Evolutionary conservation across 768 basidiomycete species (phyloP), one percentile per base, ranked within the genome.

Genomic region (Naganishia randhawae): DNA sequence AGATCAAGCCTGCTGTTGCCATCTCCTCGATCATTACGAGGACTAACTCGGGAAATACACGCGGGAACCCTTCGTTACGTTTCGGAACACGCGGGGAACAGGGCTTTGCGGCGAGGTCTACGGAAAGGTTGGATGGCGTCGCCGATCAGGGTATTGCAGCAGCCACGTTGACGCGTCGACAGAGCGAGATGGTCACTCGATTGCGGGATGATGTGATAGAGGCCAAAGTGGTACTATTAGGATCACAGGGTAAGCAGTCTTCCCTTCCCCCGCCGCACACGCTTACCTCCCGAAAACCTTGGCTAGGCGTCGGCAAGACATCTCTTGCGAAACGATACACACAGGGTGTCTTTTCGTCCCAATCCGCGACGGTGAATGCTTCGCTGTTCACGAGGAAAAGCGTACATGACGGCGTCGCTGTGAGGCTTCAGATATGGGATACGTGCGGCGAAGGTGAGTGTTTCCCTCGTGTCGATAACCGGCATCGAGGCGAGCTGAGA

Each of bases 141-240:
- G n/a, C n/a, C n/a, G n/a, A n/a, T n/a, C n/a, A 48, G 45, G 11
- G 45, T 48, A 22, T n/a, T n/a, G 7, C 45, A 37, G 57, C 29
- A 29, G 63, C 27, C 16, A 27, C n/a, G 35, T 25, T 64, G 35
- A 51, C 32, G 53, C 33, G 66, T 8, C 39, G 66, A 31, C 53
- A 54, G 17, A 84, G 86, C 81, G 89, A 87, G 79, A 61, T 61
- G 57, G 39, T 37, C 25, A 61, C 19, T 41, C 57, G 57, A 22
- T 39, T 29, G 57, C 35, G 57, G 22, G 89, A 91, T 77, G 87
- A 88, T 72, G 89, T 89, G 73, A 84, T 94, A 80, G 92, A 95
- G 84, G 90, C 89, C 80, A 94, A 94, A 86, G 90, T 94, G 80
- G 92, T 95, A 78, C 86, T 95, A 75, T 91, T 93, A 89, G 91